These are phyloP conservation scores for Paspalum vaginatum DNA, from an alignment of 176 grass and related monocot species.

Conservation along the genomic window DNA sequence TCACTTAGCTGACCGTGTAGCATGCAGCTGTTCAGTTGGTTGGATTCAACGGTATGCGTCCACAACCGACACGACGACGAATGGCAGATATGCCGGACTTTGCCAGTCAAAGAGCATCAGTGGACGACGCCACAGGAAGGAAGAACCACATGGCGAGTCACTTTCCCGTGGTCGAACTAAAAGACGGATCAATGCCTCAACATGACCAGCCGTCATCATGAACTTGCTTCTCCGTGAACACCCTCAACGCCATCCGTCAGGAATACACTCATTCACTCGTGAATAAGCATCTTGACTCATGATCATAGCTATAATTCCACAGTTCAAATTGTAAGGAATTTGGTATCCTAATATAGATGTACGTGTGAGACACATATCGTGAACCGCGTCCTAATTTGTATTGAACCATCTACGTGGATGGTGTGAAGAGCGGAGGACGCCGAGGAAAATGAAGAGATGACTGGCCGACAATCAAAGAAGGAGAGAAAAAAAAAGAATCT, in stretches of 20 bases:
- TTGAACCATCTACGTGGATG: too few species aligned
- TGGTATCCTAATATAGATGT: too few species aligned
- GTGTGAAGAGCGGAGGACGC: too few species aligned
- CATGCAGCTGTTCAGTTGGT: neutral
- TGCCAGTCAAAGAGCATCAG: conserved; percentile 20
- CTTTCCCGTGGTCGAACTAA: neutral
- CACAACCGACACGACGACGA: conserved; percentile 7
- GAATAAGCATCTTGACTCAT: too few species aligned
- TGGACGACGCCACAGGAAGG: neutral
- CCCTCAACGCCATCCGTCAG: neutral
- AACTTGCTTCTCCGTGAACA: neutral
- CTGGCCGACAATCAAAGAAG: too few species aligned
- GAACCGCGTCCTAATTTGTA: too few species aligned
- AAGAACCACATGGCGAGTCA: neutral
- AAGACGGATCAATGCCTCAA: neutral
- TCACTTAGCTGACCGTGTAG: neutral
- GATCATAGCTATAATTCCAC: too few species aligned
- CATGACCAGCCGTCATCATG: neutral
- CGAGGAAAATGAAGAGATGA: too few species aligned
- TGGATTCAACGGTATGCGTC: conserved; percentile 8
- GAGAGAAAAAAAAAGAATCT: too few species aligned
- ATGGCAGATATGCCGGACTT: neutral
- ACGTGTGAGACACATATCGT: too few species aligned
- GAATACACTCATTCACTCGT: neutral
- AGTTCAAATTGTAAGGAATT: too few species aligned